Conservation (phyloP, 75 land plant genomes). For the Picea glauca region DNA sequence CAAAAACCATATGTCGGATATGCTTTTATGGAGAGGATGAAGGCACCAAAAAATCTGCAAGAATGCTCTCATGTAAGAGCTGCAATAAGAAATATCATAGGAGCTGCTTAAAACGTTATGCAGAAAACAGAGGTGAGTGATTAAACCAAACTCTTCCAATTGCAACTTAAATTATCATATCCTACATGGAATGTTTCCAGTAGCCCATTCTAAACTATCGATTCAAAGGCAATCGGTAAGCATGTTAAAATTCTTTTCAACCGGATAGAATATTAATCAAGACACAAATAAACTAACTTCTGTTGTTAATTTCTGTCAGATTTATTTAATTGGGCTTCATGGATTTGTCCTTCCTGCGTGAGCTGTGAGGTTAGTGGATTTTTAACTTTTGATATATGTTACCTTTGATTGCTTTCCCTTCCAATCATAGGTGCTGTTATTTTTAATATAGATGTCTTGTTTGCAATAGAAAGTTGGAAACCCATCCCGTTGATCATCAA, state of each 20-base stretch:
- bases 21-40: constrained; percentile 80
- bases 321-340: constrained; percentile 96
- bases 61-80: constrained; percentile 78
- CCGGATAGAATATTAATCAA: neutral
- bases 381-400: constrained; percentile 5
- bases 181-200: neutral
- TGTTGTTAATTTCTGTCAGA: constrained; percentile 44
- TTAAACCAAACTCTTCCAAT: neutral
- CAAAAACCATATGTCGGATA: constrained; percentile 73
- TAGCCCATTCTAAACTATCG: neutral
- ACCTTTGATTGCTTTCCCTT: neutral
- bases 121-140: constrained; percentile 67
- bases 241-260: neutral
- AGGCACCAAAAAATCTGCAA: constrained; percentile 66
- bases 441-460: too few species aligned
- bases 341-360: constrained; percentile 88
- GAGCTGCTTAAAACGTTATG: constrained; percentile 86
- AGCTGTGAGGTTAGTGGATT: constrained; percentile 74
- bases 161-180: neutral
- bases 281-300: neutral
- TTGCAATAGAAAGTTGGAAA: too few species aligned
- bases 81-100: constrained; percentile 90
- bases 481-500: too few species aligned
- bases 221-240: neutral
- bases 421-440: too few species aligned